Base-by-base conservation (phyloP, 106 monocot genomes). In the Triglochin maritima region DNA sequence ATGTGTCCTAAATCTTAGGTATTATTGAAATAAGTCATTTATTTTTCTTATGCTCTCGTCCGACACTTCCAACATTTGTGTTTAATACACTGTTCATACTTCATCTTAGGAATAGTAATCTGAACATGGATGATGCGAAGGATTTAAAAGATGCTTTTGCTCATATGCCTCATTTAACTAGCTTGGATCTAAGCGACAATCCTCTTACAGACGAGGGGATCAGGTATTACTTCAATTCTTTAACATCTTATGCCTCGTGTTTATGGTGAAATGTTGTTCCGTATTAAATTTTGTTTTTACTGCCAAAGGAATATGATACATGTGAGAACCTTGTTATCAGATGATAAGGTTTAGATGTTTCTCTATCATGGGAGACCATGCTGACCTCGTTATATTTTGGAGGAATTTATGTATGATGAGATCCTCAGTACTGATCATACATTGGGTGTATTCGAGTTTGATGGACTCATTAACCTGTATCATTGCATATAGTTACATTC, bases 141-240 rank as follows among this genome's bases (percentile, higher is more conserved):
- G 91, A 83, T 77, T 83, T 96, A 71, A 59, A 59, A 61, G n/a
- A 69, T 59, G 69, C 77, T 44, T 68, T 96, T 77, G 60, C 68
- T 70, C 76, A 74, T 50, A 88, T 91, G 88, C 90, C 91, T 47
- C 71, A 80, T 42, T 75, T 96, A 56, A 82, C 50, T 62, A 73
- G 71, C 56, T 77, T 96, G 60, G 95, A 96, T 78, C 69, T 96
- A 60, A 88, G 91, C 75, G 95, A 86, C 44, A 95, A 96, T 81
- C 87, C 87, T 50, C 71, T 96, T 41, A 66, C 47, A 51, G 95
- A 96, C 80, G 87, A 80, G 61, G 95, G 95, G 60, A 47, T 96
- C 62, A 91, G 90, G 95, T 95, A 72, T 57, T 29, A 5, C 8
- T 52, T 7, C 56, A 46, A 50, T 17, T 2, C 4, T 71, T 50